phyloP scores from a whole-genome alignment of 768 basidiomycete genomes.

The Kwoniella bestiolae region DNA sequence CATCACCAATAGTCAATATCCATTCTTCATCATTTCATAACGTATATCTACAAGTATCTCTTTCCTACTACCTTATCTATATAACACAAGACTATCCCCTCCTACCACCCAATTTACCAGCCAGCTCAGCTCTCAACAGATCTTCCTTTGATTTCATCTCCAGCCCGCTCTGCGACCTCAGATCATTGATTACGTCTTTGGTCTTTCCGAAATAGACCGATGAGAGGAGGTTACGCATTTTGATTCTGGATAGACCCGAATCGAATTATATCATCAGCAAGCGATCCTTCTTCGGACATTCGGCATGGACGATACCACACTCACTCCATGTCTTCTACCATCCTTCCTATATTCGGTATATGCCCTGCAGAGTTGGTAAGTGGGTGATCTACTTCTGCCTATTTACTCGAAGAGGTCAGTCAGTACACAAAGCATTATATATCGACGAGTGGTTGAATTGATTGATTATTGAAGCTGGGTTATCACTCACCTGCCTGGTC shows the following conservation, averaged over 20 bases:
- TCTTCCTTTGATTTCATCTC: slow-evolving; percentile 78
- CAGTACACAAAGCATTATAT: background rate
- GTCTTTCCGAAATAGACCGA: slow-evolving; percentile 98
- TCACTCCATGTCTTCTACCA: slow-evolving; percentile 96
- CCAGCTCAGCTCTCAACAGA: slow-evolving; percentile 85
- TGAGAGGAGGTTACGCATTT: slow-evolving; percentile 87
- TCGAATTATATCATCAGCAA: too few species aligned
- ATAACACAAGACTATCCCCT: slow-evolving; percentile 9
- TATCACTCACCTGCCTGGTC: slow-evolving; percentile 81
- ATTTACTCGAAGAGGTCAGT: background rate
- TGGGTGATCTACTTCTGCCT: slow-evolving; percentile 87
- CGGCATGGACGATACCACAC: too few species aligned
- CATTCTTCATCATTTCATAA: background rate
- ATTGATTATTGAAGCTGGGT: slow-evolving; percentile 1
- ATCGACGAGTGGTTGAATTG: too few species aligned
- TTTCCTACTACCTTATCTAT: too few species aligned
- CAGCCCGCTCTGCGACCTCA: slow-evolving; percentile 83
- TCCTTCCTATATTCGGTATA: slow-evolving; percentile 87
- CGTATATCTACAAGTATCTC: background rate
- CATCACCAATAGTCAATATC: background rate
- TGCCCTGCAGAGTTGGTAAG: slow-evolving; percentile 80
- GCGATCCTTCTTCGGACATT: too few species aligned
- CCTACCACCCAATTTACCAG: slow-evolving; percentile 45
- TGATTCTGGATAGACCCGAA: too few species aligned
- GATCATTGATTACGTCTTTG: slow-evolving; percentile 88